Conservation (phyloP, 1,284 basidiomycete species). For the Leccinum fallax region DNA sequence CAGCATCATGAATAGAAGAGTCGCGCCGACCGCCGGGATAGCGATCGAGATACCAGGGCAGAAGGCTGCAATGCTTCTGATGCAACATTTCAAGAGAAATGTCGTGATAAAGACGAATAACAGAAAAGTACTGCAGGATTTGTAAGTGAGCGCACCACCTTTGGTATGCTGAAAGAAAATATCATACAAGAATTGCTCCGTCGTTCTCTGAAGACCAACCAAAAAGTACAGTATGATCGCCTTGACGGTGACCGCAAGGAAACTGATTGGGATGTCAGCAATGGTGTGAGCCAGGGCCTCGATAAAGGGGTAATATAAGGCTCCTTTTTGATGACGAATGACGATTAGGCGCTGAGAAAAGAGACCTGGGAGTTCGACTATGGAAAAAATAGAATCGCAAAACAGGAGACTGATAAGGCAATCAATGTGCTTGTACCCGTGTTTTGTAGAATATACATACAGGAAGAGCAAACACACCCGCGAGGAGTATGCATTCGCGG, state of each 20-base stretch:
- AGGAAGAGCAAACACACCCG: slow-evolving; percentile 72
- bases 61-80: slow-evolving; percentile 56
- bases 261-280: slow-evolving; percentile 58
- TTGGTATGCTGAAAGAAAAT: slow-evolving; percentile 1
- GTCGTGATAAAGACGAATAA: slow-evolving; percentile 50
- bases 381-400: slow-evolving; percentile 17
- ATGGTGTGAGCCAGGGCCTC: slow-evolving; percentile 59
- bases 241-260: slow-evolving; percentile 46
- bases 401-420: slow-evolving; percentile 26
- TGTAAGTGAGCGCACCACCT: slow-evolving; percentile 7
- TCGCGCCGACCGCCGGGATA: slow-evolving; percentile 57
- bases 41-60: slow-evolving; percentile 53
- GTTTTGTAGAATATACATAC: slow-evolving; percentile 48
- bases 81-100: slow-evolving; percentile 62
- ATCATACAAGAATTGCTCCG: slow-evolving; percentile 44
- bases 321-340: slow-evolving; percentile 49
- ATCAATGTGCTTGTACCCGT: slow-evolving; percentile 32
- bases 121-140: slow-evolving; percentile 46
- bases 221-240: slow-evolving; percentile 61
- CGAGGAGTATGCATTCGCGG: slow-evolving; percentile 72
- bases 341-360: slow-evolving; percentile 60
- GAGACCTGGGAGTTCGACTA: slow-evolving; percentile 43
- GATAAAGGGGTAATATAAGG: slow-evolving; percentile 54
- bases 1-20: slow-evolving; percentile 45
- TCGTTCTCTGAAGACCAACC: slow-evolving; percentile 45